phyloP scores from a whole-genome alignment of 352 stramenopile genomes.

The Pythium rishiriense region DNA sequence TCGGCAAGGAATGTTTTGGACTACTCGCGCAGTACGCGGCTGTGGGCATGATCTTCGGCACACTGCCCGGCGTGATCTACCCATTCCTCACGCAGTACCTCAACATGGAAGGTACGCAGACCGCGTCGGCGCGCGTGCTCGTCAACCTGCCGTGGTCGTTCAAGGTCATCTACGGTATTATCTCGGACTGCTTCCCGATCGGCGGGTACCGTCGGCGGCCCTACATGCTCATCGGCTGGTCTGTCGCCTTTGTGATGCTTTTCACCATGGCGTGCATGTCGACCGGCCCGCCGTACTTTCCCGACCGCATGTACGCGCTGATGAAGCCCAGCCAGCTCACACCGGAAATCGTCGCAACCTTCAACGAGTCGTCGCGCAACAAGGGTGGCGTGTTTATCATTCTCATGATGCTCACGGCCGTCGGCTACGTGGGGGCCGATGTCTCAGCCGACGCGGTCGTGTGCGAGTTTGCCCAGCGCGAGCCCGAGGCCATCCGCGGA shows the following conservation, averaged over 20 bases:
- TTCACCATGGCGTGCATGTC: constrained; percentile 26
- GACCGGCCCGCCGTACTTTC: constrained; percentile 33
- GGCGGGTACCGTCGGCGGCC: constrained; percentile 34
- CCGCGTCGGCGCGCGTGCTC: constrained; percentile 24
- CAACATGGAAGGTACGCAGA: constrained; percentile 31
- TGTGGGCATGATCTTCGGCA: constrained; percentile 17
- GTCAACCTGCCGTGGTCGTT: constrained; percentile 35
- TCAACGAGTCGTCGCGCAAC: constrained; percentile 29
- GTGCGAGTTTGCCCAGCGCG: too few relatives aligned
- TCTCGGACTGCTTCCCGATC: constrained; percentile 34
- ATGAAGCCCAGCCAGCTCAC: constrained; percentile 23
- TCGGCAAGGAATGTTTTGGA: constrained; percentile 25
- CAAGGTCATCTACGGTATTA: constrained; percentile 37
- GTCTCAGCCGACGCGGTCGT: too few relatives aligned
- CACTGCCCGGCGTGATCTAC: constrained; percentile 30
- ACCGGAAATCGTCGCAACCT: constrained; percentile 4
- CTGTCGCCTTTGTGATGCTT: constrained; percentile 17
- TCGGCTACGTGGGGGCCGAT: too few relatives aligned
- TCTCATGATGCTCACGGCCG: too few relatives aligned
- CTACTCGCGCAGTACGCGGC: constrained; percentile 31
- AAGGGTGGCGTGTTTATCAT: constrained; percentile 31
- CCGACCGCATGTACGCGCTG: constrained; percentile 21
- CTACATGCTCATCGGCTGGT: constrained; percentile 40
- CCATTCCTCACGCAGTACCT: constrained; percentile 33
- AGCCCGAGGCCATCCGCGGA: too few relatives aligned